phyloP scores from a whole-genome alignment of 208 protist genomes.

The Leishmania guyanensis region DNA sequence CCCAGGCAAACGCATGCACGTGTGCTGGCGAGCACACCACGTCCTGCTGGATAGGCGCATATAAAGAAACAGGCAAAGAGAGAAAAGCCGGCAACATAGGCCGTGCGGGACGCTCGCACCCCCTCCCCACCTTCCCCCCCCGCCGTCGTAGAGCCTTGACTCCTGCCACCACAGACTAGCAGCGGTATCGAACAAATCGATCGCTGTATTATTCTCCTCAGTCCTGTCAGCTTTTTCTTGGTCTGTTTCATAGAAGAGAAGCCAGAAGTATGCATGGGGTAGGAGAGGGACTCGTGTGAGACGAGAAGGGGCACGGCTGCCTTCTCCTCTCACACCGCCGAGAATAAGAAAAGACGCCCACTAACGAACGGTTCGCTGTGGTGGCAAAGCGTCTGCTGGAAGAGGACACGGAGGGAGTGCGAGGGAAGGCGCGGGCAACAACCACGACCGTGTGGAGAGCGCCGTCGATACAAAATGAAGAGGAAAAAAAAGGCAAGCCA shows the following conservation, averaged over 20 bases:
- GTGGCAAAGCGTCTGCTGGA: background rate
- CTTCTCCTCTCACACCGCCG: background rate
- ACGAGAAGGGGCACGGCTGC: background rate
- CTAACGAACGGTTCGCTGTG: background rate
- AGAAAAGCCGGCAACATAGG: background rate
- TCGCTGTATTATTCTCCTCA: no score
- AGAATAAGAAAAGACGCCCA: background rate
- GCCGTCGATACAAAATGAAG: background rate
- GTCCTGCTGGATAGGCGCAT: background rate
- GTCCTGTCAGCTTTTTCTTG: no score
- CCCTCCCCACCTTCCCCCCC: background rate
- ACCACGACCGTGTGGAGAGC: background rate
- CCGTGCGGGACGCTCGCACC: background rate
- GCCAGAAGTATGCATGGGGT: background rate
- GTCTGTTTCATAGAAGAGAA: background rate
- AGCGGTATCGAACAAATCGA: no score
- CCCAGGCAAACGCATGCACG: conserved; percentile 5
- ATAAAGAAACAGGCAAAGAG: background rate
- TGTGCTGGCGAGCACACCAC: background rate
- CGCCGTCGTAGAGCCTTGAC: no score
- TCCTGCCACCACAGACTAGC: no score
- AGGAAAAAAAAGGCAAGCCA: background rate
- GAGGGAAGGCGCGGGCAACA: no score
- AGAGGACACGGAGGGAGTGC: background rate
- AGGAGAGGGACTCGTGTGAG: no score